Conservation (phyloP, 1,284 basidiomycete genomes). For the Golubevia pallescens region DNA sequence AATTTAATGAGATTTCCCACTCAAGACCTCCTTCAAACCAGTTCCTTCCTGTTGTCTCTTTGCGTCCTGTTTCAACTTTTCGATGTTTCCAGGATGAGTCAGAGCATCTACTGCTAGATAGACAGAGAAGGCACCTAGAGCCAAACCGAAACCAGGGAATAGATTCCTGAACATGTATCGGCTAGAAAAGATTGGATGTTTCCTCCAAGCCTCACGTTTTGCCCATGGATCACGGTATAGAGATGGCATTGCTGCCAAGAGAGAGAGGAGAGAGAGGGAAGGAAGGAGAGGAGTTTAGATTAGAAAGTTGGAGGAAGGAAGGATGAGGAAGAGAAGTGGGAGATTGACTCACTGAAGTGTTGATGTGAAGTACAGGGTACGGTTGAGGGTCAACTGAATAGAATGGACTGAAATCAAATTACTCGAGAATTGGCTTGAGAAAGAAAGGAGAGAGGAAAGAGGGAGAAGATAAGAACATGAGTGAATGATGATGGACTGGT, state of each 20-base stretch:
- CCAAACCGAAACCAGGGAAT: slow-evolving; percentile 58
- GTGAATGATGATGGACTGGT: too few relatives aligned
- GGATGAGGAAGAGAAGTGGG: background rate
- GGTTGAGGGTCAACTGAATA: too few relatives aligned
- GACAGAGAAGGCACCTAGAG: slow-evolving; percentile 42
- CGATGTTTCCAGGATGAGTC: slow-evolving; percentile 51
- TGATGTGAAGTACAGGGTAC: too few relatives aligned
- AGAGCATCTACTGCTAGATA: slow-evolving; percentile 41
- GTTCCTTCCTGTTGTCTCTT: slow-evolving; percentile 27
- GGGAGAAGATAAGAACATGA: too few relatives aligned
- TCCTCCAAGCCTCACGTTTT: slow-evolving; percentile 62
- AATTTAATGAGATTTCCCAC: too few relatives aligned
- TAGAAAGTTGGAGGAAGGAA: background rate
- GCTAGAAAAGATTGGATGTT: slow-evolving; percentile 61
- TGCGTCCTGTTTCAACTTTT: slow-evolving; percentile 56
- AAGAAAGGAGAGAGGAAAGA: too few relatives aligned
- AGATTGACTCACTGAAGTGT: too few relatives aligned
- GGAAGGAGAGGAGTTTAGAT: background rate
- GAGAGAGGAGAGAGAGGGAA: background rate
- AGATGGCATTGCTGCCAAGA: slow-evolving; percentile 30
- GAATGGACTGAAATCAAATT: too few relatives aligned
- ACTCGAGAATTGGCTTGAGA: too few relatives aligned
- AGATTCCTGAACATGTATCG: slow-evolving; percentile 53
- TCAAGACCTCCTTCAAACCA: too few relatives aligned
- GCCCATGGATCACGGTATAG: slow-evolving; percentile 62